These are phyloP conservation scores for Fusarium sp. DNA, from an alignment of 2,329 filamentous ascomycete species.

Conservation along the genomic window DNA sequence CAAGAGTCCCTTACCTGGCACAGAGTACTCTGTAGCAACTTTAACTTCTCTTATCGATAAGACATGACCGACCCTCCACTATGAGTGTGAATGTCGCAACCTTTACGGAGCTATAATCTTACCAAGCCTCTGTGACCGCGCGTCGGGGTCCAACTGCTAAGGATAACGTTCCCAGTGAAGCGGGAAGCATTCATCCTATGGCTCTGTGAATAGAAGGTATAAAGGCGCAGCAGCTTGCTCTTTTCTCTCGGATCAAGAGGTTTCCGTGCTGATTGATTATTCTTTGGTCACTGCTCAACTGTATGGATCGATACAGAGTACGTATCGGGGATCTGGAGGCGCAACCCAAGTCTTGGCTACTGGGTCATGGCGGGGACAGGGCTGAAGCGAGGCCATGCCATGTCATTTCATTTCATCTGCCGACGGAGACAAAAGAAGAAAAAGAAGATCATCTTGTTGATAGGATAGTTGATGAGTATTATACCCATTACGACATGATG, in stretches of 20 bases:
- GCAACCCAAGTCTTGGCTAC: conserved; percentile 1
- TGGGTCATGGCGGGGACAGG: conserved; percentile 18
- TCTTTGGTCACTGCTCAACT: not conserved
- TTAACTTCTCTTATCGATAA: conserved; percentile 26
- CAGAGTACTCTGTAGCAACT: no score
- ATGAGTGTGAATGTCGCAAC: not conserved
- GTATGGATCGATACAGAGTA: not conserved
- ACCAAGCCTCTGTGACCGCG: conserved; percentile 37
- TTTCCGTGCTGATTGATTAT: conserved; percentile 5
- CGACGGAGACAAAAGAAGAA: not conserved
- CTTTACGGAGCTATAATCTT: conserved; percentile 23
- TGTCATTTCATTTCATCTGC: not conserved
- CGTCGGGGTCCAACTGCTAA: conserved; percentile 18
- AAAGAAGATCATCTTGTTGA: not conserved
- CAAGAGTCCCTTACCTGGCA: not conserved
- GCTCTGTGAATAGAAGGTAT: not conserved
- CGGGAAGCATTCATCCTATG: not conserved
- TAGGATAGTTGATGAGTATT: not conserved
- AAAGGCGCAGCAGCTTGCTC: conserved; percentile 8
- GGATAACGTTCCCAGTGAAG: not conserved
- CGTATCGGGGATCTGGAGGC: conserved; percentile 1
- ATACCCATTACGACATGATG: conserved; percentile 11
- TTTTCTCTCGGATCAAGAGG: conserved; percentile 16
- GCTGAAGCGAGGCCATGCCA: conserved; percentile 20
- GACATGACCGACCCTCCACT: not conserved